Evolutionary conservation across 208 protist species (phyloP), one percentile per base, ranked within the genome.

Genomic region (Strigomonas oncopelti): DNA sequence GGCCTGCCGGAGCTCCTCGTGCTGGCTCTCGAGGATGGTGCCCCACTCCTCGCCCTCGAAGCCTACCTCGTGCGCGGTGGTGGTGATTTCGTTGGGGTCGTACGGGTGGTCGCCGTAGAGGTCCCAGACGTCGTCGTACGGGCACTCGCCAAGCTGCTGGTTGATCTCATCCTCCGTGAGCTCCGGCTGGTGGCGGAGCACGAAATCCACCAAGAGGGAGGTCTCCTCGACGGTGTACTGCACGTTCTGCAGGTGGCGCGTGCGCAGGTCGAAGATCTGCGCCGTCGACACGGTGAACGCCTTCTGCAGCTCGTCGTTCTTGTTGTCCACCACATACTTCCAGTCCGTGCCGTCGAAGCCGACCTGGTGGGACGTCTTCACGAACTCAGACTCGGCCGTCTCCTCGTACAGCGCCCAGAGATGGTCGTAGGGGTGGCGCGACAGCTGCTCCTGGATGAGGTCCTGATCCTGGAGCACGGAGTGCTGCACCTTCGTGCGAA

Each of bases 31-130:
- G 52, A 82, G 42, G 32, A 82, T 69, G 27, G 71, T 48, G 32
- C 64, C 54, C 80, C 80, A 85, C 56, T 74, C 76, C 5, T 80
- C 59, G 36, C 59, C 59, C 59, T 90, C 82, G 65, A 92, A 92
- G 64, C 69, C 81, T 25, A 88, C 67, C 48, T 83, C 70, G 78
- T 91, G 82, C 25, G 56, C 67, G 14, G 87, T 90, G 20, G 70
- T 57, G 36, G 65, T 62, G 9, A 58, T 29, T 29, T 46, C 65
- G 27, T 64, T 61, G 18, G 65, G 61, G 64, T 79, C 72, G 61
- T 81, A 83, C 65, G 76, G 62, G 42, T 70, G 71, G 34, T 68
- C 52, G 31, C 73, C 74, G 71, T 91, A 88, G 38, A 91, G 73
- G 60, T 65, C 74, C 84, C 78, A 79, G 61, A 86, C 59, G 48